Evolutionary conservation across 169 alveolate genomes (phyloP).

Genomic region (Neospora caninum): DNA sequence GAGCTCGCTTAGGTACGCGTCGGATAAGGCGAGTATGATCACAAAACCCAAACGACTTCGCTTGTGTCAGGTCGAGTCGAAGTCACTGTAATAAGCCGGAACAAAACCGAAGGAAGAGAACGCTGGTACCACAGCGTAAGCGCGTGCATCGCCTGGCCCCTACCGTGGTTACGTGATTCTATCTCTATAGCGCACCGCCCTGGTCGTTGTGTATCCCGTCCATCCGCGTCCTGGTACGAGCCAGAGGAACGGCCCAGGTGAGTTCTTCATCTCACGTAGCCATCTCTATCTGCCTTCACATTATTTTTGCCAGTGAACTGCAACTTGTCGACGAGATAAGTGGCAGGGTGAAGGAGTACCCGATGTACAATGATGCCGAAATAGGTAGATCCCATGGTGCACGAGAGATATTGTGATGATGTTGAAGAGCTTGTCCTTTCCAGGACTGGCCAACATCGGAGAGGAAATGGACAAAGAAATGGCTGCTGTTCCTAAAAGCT

Average conservation of each 20-base stretch:
- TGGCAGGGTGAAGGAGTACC: neutral
- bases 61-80: neutral
- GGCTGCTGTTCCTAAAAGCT: slow-evolving; percentile 49
- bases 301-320: neutral
- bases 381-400: neutral
- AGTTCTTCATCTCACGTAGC: neutral
- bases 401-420: neutral
- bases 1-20: neutral
- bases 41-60: neutral
- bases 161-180: neutral
- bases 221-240: neutral
- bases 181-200: neutral
- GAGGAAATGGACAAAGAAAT: slow-evolving; percentile 50
- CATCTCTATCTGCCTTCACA: neutral
- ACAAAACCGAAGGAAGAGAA: neutral
- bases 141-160: neutral
- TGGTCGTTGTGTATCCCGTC: neutral
- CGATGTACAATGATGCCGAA: slow-evolving; percentile 10
- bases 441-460: slow-evolving; percentile 49
- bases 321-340: neutral
- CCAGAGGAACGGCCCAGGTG: neutral
- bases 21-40: neutral
- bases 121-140: slow-evolving; percentile 24
- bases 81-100: neutral
- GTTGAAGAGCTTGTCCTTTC: neutral